These are phyloP conservation scores for Kuraishia molischiana DNA, from an alignment of 805 yeast species.

Conservation along the genomic window DNA sequence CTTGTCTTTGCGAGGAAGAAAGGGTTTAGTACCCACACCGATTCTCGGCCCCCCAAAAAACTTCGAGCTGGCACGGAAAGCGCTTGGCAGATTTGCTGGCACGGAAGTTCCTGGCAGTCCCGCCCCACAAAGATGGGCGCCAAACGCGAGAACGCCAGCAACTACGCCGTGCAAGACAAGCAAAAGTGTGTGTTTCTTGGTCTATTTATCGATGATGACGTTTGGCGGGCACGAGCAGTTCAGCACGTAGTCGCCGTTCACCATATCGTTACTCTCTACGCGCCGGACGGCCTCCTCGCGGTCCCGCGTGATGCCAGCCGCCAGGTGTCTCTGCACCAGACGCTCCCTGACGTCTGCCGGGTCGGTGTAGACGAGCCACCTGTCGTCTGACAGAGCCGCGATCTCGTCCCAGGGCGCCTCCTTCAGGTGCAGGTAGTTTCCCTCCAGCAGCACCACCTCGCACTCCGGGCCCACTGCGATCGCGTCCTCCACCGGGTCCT, in stretches of 20 bases:
- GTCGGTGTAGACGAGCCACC: conserved; percentile 24
- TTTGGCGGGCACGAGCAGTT: conserved; percentile 13
- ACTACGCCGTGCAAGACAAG: no score
- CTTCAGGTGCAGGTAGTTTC: conserved; percentile 27
- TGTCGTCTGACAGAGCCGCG: conserved; percentile 16
- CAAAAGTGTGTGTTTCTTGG: no score
- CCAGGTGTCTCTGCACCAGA: conserved; percentile 24
- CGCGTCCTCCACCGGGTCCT: conserved; percentile 29
- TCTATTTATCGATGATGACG: conserved; percentile 17
- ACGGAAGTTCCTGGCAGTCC: no score
- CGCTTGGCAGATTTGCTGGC: no score
- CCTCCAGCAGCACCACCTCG: conserved; percentile 26
- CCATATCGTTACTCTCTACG: conserved; percentile 27
- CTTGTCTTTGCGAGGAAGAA: no score
- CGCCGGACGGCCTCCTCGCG: conserved; percentile 25
- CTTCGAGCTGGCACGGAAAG: no score
- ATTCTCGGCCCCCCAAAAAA: no score
- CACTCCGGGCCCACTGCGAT: conserved; percentile 18
- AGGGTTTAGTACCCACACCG: no score
- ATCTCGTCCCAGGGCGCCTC: conserved; percentile 25
- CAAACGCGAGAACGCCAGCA: no score
- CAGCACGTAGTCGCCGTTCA: conserved; percentile 19
- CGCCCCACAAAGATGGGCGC: no score
- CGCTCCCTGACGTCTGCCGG: conserved; percentile 16
- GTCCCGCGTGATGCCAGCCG: conserved; percentile 22